phyloP scores from a whole-genome alignment of 805 yeast species.

The Zygotorulaspora danielsina region DNA sequence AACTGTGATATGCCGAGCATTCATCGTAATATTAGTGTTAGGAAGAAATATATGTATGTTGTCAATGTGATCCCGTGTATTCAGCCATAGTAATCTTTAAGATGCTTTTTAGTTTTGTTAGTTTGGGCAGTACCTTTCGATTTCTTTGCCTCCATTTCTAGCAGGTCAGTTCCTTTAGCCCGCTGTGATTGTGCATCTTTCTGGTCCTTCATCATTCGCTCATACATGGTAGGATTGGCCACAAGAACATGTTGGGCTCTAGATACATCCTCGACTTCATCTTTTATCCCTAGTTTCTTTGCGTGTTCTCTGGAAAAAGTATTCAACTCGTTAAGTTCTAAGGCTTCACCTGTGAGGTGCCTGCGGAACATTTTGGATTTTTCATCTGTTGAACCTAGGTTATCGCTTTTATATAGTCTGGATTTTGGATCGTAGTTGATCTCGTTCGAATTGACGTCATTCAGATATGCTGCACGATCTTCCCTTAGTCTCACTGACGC shows the following conservation, averaged over 20 bases:
- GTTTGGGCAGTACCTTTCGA: constrained; percentile 24
- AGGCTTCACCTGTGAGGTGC: constrained; percentile 54
- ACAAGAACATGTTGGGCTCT: constrained; percentile 32
- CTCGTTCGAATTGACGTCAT: constrained; percentile 45
- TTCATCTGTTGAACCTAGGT: constrained; percentile 37
- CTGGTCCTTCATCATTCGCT: constrained; percentile 21
- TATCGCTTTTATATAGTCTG: constrained; percentile 37
- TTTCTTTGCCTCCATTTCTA: constrained; percentile 17
- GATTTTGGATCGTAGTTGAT: constrained; percentile 54
- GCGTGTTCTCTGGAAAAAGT: constrained; percentile 47
- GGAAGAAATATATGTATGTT: too few species aligned
- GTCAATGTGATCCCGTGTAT: too few species aligned
- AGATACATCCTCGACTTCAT: constrained; percentile 25
- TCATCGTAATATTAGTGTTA: too few species aligned
- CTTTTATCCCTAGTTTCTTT: constrained; percentile 29
- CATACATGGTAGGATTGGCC: constrained; percentile 37
- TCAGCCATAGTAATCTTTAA: constrained; percentile 26
- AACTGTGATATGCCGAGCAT: too few species aligned
- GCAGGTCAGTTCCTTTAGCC: constrained; percentile 1
- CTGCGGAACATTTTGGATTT: constrained; percentile 48
- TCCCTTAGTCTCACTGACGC: constrained; percentile 57
- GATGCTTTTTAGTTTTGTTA: constrained; percentile 14
- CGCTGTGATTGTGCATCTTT: constrained; percentile 2
- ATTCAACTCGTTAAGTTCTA: constrained; percentile 46
- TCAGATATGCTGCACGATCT: constrained; percentile 69